Evolutionary conservation across 2,329 filamentous ascomycete species (phyloP).

Genomic region (Gaeumannomyces sp.): DNA sequence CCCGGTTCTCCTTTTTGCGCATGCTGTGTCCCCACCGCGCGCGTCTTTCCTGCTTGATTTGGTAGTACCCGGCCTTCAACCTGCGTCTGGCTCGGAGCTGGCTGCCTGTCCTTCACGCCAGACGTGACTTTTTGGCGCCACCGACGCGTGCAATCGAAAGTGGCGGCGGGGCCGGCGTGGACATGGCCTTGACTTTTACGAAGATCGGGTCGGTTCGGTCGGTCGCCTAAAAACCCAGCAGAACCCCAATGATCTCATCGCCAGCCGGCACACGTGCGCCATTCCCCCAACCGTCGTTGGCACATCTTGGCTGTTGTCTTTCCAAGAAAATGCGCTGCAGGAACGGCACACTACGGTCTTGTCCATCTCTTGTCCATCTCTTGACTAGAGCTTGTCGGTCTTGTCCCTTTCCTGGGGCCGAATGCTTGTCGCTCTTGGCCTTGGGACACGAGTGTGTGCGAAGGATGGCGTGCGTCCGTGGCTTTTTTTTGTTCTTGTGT

Average conservation of each 20-base stretch:
- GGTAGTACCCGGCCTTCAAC: not conserved
- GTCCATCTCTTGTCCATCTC: conserved; percentile 6
- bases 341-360: not conserved
- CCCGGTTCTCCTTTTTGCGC: too few species aligned
- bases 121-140: not conserved
- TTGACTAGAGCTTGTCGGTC: not conserved
- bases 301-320: not conserved
- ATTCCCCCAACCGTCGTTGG: conserved; percentile 1
- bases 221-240: not conserved
- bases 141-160: not conserved
- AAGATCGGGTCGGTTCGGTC: too few species aligned
- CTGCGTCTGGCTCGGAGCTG: not conserved
- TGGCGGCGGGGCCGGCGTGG: not conserved
- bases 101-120: not conserved
- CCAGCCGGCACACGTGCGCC: not conserved
- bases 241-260: not conserved
- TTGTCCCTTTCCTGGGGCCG: not conserved
- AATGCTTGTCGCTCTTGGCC: too few species aligned
- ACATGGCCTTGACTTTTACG: not conserved
- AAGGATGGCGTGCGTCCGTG: too few species aligned
- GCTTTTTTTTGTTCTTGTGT: too few species aligned
- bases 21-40: too few species aligned
- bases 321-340: not conserved
- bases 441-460: too few species aligned
- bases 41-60: not conserved